These are phyloP conservation scores for Nakazawaea ishiwadae DNA, from an alignment of 805 yeast species.

Conservation along the genomic window DNA sequence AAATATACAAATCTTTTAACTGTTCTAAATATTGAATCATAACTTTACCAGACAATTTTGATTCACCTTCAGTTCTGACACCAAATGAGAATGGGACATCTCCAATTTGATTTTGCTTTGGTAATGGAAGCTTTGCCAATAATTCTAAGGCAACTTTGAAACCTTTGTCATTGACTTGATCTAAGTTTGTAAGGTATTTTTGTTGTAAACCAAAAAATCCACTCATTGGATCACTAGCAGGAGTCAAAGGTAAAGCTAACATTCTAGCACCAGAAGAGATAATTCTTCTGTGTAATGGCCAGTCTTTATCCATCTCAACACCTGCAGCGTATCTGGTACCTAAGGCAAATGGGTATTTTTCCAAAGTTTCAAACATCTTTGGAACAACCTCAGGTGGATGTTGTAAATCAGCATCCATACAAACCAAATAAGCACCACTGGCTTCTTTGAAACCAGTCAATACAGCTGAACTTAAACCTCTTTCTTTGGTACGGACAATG, in stretches of 20 bases:
- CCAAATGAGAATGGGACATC: conserved; percentile 48
- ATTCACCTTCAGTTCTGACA: conserved; percentile 51
- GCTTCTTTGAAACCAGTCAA: conserved; percentile 42
- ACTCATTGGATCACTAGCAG: conserved; percentile 51
- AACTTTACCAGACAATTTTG: conserved; percentile 44
- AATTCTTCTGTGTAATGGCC: conserved; percentile 48
- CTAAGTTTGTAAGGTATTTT: conserved; percentile 33
- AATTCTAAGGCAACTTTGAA: conserved; percentile 47
- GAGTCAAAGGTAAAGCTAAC: conserved; percentile 43
- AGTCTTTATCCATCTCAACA: conserved; percentile 48
- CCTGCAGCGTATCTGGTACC: conserved; percentile 54
- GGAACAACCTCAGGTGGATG: conserved; percentile 52
- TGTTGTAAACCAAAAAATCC: conserved; percentile 49
- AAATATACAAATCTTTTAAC: conserved; percentile 40
- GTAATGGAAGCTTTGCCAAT: conserved; percentile 41
- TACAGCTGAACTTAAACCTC: conserved; percentile 48
- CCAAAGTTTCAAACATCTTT: conserved; percentile 33
- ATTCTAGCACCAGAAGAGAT: conserved; percentile 45
- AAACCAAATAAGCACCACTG: conserved; percentile 40
- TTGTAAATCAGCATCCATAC: conserved; percentile 52
- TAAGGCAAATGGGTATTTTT: conserved; percentile 37
- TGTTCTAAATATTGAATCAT: conserved; percentile 43
- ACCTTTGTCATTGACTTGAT: conserved; percentile 38
- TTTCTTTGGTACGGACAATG: conserved; percentile 45
- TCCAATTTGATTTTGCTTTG: conserved; percentile 31